Evolutionary conservation across 768 basidiomycete genomes (phyloP).

Genomic region (Phanerodontia chrysosporium): DNA sequence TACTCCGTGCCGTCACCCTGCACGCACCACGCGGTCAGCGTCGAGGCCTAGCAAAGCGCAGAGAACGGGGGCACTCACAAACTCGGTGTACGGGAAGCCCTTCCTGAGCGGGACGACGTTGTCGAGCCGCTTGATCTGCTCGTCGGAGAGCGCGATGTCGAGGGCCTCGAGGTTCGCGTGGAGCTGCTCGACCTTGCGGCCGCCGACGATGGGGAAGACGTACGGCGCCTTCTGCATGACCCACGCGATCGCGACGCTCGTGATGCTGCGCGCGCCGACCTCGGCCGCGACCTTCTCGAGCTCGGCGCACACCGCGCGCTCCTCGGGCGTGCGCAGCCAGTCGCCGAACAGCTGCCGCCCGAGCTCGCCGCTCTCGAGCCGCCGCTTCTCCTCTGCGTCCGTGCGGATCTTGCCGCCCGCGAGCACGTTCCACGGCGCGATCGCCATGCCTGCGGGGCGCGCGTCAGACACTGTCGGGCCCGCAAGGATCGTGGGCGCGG

Average conservation of each 20-base stretch:
- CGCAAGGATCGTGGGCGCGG: neutral
- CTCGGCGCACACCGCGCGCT: constrained; percentile 35
- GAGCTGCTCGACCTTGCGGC: constrained; percentile 46
- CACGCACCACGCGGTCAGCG: neutral
- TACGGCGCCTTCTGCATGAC: constrained; percentile 46
- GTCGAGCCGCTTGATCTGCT: constrained; percentile 44
- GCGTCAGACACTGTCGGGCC: neutral
- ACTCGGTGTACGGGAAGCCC: constrained; percentile 35
- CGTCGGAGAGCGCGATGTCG: constrained; percentile 35
- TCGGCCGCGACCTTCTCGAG: constrained; percentile 46
- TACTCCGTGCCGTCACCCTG: constrained; percentile 9
- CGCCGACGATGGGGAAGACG: constrained; percentile 46
- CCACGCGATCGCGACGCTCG: constrained; percentile 44
- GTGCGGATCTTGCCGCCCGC: constrained; percentile 34
- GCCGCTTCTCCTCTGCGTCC: constrained; percentile 29
- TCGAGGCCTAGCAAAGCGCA: too few relatives aligned
- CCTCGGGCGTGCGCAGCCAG: constrained; percentile 44
- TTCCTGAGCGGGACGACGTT: constrained; percentile 34
- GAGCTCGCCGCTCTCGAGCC: constrained; percentile 23
- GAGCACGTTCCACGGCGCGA: constrained; percentile 38
- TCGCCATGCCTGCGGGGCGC: constrained; percentile 26
- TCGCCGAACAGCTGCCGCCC: constrained; percentile 21
- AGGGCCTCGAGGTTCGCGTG: constrained; percentile 44
- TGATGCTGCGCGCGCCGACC: constrained; percentile 28
- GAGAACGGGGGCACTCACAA: constrained; percentile 23